Conservation (phyloP, 2,329 filamentous ascomycete species). For the Talaromyces funiculosus region DNA sequence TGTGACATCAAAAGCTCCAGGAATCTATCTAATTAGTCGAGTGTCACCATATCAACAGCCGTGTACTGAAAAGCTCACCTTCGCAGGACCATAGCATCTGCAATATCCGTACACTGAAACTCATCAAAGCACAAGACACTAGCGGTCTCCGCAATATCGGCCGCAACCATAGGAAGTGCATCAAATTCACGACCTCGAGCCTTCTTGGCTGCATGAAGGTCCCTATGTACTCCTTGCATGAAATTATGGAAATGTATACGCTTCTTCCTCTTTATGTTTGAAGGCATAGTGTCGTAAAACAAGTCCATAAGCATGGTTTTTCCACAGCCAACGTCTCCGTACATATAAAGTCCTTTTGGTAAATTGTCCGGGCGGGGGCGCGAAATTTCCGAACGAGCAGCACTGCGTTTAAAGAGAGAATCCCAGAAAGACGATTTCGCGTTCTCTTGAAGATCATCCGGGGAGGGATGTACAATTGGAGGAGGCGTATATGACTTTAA, state of each 20-base stretch:
- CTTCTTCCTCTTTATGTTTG: slow-evolving; percentile 73
- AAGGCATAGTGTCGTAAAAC: slow-evolving; percentile 87
- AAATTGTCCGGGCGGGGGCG: slow-evolving; percentile 54
- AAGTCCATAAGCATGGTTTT: slow-evolving; percentile 99
- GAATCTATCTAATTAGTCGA: slow-evolving; percentile 45
- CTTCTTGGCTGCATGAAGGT: slow-evolving; percentile 86
- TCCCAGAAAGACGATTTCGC: slow-evolving; percentile 50
- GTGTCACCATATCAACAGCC: too few relatives aligned
- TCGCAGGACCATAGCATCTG: slow-evolving; percentile 95
- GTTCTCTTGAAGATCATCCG: slow-evolving; percentile 60
- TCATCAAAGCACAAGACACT: slow-evolving; percentile 96
- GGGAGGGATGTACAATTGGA: slow-evolving; percentile 67
- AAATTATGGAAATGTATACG: slow-evolving; percentile 99
- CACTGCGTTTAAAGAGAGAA: slow-evolving; percentile 36
- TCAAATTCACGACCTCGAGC: slow-evolving; percentile 83
- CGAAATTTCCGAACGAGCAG: background rate
- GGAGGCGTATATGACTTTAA: slow-evolving; percentile 68
- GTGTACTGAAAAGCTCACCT: slow-evolving; percentile 43
- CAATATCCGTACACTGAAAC: slow-evolving; percentile 97
- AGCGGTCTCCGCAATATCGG: slow-evolving; percentile 80
- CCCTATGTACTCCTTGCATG: slow-evolving; percentile 95
- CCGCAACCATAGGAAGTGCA: slow-evolving; percentile 83
- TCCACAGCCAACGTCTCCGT: slow-evolving; percentile 91
- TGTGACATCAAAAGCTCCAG: slow-evolving; percentile 91
- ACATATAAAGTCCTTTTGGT: slow-evolving; percentile 88